These are phyloP conservation scores for Misopates orontium DNA, from an alignment of 257 asterid species.

Conservation along the genomic window DNA sequence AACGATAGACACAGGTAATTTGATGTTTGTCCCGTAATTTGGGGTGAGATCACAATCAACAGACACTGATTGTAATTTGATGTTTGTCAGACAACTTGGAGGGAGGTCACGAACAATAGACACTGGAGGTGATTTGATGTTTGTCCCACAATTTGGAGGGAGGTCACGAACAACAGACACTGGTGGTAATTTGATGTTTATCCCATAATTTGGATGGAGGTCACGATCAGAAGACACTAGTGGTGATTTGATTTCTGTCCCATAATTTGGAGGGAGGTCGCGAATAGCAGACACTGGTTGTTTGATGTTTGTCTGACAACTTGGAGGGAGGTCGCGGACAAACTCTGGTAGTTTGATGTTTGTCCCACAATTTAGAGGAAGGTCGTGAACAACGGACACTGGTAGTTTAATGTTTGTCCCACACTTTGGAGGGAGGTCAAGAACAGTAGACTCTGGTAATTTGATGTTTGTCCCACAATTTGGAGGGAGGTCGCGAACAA, in stretches of 20 bases:
- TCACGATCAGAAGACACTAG: slow-evolving; percentile 76
- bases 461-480: slow-evolving; percentile 51
- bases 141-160: slow-evolving; percentile 45
- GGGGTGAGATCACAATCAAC: slow-evolving; percentile 91
- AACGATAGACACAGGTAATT: too few species aligned
- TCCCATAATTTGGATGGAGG: slow-evolving; percentile 80
- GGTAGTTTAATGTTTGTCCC: too few species aligned
- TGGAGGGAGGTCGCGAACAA: slow-evolving; percentile 80
- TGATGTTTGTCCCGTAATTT: too few species aligned
- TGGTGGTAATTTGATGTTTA: too few species aligned
- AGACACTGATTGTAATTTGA: slow-evolving; percentile 21
- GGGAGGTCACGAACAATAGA: too few species aligned
- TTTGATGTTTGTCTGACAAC: too few species aligned
- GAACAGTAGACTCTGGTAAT: too few species aligned
- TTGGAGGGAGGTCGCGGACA: too few species aligned
- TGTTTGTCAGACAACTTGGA: too few species aligned
- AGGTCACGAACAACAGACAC: too few species aligned
- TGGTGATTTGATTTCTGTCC: too few species aligned
- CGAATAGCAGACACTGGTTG: slow-evolving; percentile 58
- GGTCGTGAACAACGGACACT: too few species aligned
- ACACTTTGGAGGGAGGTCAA: slow-evolving; percentile 80
- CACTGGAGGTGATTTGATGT: slow-evolving; percentile 26
- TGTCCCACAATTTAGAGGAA: slow-evolving; percentile 43
- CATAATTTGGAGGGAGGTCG: slow-evolving; percentile 77
- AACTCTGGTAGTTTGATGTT: slow-evolving; percentile 31